Evolutionary conservation across 192 early-diverging fungal species (phyloP).

Genomic region (Coemansia sp.): DNA sequence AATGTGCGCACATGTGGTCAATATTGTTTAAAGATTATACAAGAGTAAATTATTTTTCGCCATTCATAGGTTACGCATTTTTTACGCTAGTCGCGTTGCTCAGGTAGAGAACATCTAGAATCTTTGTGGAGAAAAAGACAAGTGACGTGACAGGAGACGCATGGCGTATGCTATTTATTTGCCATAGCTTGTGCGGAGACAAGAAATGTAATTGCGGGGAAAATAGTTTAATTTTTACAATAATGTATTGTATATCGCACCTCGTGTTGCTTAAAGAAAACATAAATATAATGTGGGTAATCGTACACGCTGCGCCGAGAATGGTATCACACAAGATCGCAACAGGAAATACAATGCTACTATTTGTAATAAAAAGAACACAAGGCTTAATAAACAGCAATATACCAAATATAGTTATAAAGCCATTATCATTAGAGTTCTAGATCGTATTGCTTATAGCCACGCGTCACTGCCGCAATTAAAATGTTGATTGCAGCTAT

Average conservation of each 20-base stretch:
- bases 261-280: conserved; percentile 2
- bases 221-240: background rate
- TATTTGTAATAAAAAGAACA: background rate
- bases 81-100: background rate
- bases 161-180: background rate
- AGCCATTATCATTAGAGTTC: conserved; percentile 2
- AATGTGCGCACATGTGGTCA: background rate
- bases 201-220: background rate
- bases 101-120: background rate
- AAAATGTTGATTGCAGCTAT: conserved; percentile 45
- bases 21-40: background rate
- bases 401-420: background rate
- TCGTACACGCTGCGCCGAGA: background rate
- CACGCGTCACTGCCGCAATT: conserved; percentile 35
- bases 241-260: background rate
- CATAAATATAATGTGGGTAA: background rate
- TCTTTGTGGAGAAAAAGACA: background rate
- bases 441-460: conserved; percentile 39
- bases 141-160: background rate
- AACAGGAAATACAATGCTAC: no score
- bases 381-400: background rate
- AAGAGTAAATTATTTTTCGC: background rate
- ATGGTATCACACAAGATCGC: background rate
- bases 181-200: background rate
- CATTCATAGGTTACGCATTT: background rate